Evolutionary conservation across 148 eudicot genomes (phyloP), one percentile per base, ranked within the genome.

Genomic region (Silene uniflora): DNA sequence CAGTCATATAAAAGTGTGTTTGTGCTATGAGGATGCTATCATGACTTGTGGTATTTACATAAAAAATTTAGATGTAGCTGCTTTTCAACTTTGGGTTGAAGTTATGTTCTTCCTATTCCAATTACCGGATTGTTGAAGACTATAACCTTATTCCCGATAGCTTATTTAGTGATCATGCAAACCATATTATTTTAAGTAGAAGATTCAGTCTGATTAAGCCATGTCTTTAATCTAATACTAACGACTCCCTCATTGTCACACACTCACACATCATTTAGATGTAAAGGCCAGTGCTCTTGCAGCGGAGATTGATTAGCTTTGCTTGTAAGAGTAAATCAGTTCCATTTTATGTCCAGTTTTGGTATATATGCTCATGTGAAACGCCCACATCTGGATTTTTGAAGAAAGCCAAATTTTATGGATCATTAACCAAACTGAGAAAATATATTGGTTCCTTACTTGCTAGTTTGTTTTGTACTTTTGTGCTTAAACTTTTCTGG

Each of bases 281-380:
- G 19, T 61, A 61, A 10, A 61, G 65, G 27, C 4, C 17, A 3
- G 6, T 25, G 12, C 67, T 62, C 19, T 18, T 42, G 71, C 13
- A 68, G 23, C 6, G 17, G 24, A 21, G 16, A 68, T 68, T 42
- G 27, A 19, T 68, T 18, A 39, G 58, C 58, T 5, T 69, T 18
- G 32, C n/a, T 47, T 22, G 32, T 12, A 69, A 46, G 24, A 49
- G 59, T 49, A 23, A 54, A 14, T 54, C 5, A 11, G 24, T 9
- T 24, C 29, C 23, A 10, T 54, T 14, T 49, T 7, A 5, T 12
- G 25, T 24, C 19, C 17, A 39, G 13, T 35, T 46, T 18, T 71
- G 73, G 18, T 70, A 47, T 49, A 22, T 70, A 6, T 70, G 23
- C 47, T 70, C 61, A 46, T 17, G 60, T 70, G 60, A 22, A 52